Conservation (phyloP, 805 yeast species). For the Limtongozyma cylindracea region DNA sequence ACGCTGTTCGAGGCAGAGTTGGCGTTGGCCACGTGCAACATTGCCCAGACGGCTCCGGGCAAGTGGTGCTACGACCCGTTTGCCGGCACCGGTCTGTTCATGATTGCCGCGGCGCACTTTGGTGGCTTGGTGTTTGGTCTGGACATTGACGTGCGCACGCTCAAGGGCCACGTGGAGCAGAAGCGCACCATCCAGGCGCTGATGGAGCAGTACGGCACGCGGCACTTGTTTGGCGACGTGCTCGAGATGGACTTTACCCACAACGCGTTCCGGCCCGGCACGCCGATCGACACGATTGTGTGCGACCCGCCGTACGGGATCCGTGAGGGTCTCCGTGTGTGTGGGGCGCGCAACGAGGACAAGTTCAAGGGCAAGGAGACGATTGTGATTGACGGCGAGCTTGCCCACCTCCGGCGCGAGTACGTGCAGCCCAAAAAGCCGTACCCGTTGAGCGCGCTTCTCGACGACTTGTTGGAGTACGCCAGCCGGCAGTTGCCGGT, state of each 20-base stretch:
- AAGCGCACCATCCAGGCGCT: conserved; percentile 29
- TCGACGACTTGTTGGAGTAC: conserved; percentile 57
- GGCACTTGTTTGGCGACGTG: conserved; percentile 38
- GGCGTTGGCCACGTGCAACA: conserved; percentile 65
- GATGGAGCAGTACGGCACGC: conserved; percentile 48
- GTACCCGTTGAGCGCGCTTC: conserved; percentile 48
- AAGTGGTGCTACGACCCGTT: conserved; percentile 78
- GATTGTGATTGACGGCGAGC: conserved; percentile 51
- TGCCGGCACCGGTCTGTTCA: conserved; percentile 88
- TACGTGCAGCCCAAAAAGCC: conserved; percentile 88
- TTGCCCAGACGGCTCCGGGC: conserved; percentile 47
- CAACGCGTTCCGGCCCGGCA: conserved; percentile 40
- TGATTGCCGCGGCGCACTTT: conserved; percentile 67
- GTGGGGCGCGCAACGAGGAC: conserved; percentile 55
- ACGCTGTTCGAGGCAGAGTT: conserved; percentile 93
- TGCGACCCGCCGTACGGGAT: conserved; percentile 98
- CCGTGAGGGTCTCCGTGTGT: conserved; percentile 79
- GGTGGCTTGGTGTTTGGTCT: conserved; percentile 70
- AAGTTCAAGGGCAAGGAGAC: conserved; percentile 51
- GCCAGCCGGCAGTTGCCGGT: conserved; percentile 46
- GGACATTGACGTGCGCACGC: conserved; percentile 65
- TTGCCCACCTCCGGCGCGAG: conserved; percentile 54
- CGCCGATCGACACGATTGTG: conserved; percentile 54
- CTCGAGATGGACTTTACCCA: conserved; percentile 90
- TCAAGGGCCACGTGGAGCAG: conserved; percentile 37